Base-by-base conservation (phyloP, 2,329 filamentous ascomycete species). In the Acephala macrosclerotiorum region DNA sequence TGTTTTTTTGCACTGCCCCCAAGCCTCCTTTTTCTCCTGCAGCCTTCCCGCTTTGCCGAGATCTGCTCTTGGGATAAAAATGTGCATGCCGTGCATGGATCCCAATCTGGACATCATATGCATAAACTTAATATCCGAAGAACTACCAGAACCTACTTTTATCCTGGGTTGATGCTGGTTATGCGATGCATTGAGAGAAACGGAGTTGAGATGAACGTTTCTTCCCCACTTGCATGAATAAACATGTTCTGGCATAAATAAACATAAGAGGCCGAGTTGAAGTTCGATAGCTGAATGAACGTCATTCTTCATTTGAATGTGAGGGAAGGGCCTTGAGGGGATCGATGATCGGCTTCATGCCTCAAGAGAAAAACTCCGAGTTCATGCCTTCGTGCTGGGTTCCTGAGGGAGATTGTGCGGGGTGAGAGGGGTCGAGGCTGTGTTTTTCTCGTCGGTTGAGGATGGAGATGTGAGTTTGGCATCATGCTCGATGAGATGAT, bases 351-450 rank as follows among this genome's bases (percentile, higher is more conserved):
- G 20, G 11, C 7, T 5, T 25, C 20, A 49, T 49, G 45, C 20
- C 11, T 49, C 11, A n/a, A 11, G 45, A 26, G 45, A 26, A 26
- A 20, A 12, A 25, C 11, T 49, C 20, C 45, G n/a, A 11, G 22
- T 53, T 53, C 49, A 53, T 53, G 25, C 49, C 11, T 8, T 29
- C 40, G 6, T 16, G 3, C 25, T 26, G 18, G 22, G 14, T 53
- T 33, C 16, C 29, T 33, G 49, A 53, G 49, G 49, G 22, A 29
- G 49, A 53, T 53, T 53, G 20, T 49, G n/a, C 20, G 45, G 45
- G 45, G 45, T 49, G 14, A 18, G 18, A 18, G 49, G 12, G 22
- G 14, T 11, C 12, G 49, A 29, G 49, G 49, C 49, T 53, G 49
- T 53, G 49, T 14, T 53, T 2, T 53, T 11, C 45, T 22, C 7